Evolutionary conservation across 1,139 yeast genomes (phyloP).

Genomic region (Citeromyces hawaiiensis): DNA sequence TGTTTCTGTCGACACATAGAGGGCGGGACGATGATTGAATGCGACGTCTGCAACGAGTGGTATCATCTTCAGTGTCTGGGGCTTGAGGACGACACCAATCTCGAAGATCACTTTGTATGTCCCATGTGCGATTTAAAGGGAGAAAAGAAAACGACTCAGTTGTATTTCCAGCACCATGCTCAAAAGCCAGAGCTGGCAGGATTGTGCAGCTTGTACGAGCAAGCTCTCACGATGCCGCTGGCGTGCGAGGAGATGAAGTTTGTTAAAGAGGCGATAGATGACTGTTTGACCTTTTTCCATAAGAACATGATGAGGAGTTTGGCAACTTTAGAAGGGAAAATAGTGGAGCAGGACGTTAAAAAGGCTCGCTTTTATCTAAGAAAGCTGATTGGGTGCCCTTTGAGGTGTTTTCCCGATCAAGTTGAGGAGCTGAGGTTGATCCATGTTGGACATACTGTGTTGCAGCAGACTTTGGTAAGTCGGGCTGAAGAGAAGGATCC

Average conservation of each 20-base stretch:
- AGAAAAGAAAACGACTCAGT: slow-evolving; percentile 12
- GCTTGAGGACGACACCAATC: slow-evolving; percentile 18
- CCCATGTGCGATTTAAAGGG: slow-evolving; percentile 46
- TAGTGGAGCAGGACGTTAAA: not conserved
- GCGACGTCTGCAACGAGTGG: slow-evolving; percentile 75
- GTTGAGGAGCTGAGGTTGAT: not conserved
- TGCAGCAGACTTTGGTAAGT: not conserved
- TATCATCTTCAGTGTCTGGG: slow-evolving; percentile 60
- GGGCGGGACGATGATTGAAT: slow-evolving; percentile 62
- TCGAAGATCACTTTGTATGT: slow-evolving; percentile 39
- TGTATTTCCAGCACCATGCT: slow-evolving; percentile 12
- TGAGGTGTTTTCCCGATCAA: not conserved
- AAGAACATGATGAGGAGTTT: not conserved
- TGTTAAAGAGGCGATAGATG: not conserved
- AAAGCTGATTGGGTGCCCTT: not conserved
- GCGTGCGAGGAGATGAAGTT: not conserved
- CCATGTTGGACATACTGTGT: not conserved
- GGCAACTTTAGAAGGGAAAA: not conserved
- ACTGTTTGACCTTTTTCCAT: not conserved
- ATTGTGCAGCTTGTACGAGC: not conserved
- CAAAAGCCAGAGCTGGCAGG: slow-evolving; percentile 11
- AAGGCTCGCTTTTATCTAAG: not conserved
- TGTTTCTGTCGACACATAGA: slow-evolving; percentile 65
- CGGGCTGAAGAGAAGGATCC: no score
- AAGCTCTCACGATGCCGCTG: not conserved